Evolutionary conservation across 1,139 yeast species (phyloP), one percentile per base, ranked within the genome.

Genomic region (Yamadazyma oceani): DNA sequence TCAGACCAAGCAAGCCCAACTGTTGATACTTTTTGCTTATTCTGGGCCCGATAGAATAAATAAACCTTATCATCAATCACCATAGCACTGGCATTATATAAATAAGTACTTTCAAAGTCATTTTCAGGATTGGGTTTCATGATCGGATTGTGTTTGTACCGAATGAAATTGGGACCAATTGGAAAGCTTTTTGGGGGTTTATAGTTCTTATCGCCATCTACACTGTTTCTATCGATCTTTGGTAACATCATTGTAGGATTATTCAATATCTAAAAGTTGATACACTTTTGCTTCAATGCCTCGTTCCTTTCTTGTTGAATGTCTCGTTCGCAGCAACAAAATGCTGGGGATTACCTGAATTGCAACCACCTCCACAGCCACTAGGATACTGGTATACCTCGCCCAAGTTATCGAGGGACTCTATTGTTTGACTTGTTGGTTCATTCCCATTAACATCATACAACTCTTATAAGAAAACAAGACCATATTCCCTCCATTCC

Each of bases 61-160:
- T 53, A 66, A 9, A 70, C 73, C 41, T 53, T 55, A 34, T 63
- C 62, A 33, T 64, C 73, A 6, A 69, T 53, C 19, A 69, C 75
- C 13, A 70, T 68, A 3, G 75, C 75, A 1, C 72, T 55, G 24
- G 75, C 75, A 50, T 70, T 70, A 47, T 69, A 70, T 35, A 69
- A 48, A 43, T 65, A 69, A 2, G 68, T 66, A 43, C 62, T 57
- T 45, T 69, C 75, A 44, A 66, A 69, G 31, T 67, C 73, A 32
- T 58, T 45, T 7, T 56, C 53, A 7, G 73, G 74, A 46, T 69
- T 57, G 4, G 75, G 75, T 11, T 39, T 57, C 36, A 70, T 48
- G 27, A 70, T 68, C 1, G 75, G 75, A 41, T 69, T 70, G 13
- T 59, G 41, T 16, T 45, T 34, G 47, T 68, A 68, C 43, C 57